Conservation (phyloP, 1,284 basidiomycete genomes). For the Wolfiporia cocos region DNA sequence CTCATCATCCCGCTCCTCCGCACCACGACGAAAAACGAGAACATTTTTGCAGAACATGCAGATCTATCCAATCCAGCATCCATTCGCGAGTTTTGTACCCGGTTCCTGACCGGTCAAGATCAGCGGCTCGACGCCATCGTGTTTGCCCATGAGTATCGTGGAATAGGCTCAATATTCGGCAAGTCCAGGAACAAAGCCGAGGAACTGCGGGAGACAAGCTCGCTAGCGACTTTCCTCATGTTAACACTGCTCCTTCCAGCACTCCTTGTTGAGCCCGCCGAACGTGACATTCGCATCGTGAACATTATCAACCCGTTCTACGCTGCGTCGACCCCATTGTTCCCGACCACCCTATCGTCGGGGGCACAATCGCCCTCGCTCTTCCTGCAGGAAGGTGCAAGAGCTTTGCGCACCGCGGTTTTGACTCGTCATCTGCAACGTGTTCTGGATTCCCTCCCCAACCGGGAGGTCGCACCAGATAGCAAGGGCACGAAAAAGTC, state of each 20-base stretch:
- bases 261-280: slow-evolving; percentile 71
- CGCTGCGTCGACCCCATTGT: slow-evolving; percentile 58
- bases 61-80: slow-evolving; percentile 57
- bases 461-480: slow-evolving; percentile 46
- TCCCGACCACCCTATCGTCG: slow-evolving; percentile 27
- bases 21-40: slow-evolving; percentile 60
- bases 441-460: slow-evolving; percentile 69
- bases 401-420: slow-evolving; percentile 58
- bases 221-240: slow-evolving; percentile 73
- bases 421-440: slow-evolving; percentile 72
- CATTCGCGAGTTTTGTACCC: slow-evolving; percentile 59
- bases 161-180: slow-evolving; percentile 45
- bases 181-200: slow-evolving; percentile 11
- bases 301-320: slow-evolving; percentile 82
- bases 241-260: slow-evolving; percentile 73
- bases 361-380: slow-evolving; percentile 23
- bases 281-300: slow-evolving; percentile 80
- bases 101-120: slow-evolving; percentile 57
- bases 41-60: slow-evolving; percentile 71
- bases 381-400: slow-evolving; percentile 55
- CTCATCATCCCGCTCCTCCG: slow-evolving; percentile 60
- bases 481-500: too few relatives aligned
- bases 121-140: slow-evolving; percentile 66
- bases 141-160: slow-evolving; percentile 67
- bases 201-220: slow-evolving; percentile 37